Evolutionary conservation across 306 rosid species (phyloP), one percentile per base, ranked within the genome.

Genomic region (Trichosanthes cucumerina): DNA sequence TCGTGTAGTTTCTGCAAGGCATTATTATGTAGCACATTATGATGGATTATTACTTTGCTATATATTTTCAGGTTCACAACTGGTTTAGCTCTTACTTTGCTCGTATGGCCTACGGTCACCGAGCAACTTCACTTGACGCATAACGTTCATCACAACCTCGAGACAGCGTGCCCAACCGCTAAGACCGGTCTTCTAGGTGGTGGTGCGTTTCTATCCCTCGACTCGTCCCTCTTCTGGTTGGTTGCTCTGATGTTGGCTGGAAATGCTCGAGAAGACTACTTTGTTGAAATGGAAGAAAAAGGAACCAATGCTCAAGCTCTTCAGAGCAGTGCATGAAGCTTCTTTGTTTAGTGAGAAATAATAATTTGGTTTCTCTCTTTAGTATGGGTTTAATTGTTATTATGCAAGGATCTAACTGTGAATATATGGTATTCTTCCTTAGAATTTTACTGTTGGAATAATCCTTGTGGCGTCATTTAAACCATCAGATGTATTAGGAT

Each of bases 131-230:
- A 88, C 82, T 66, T 50, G 43, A n/a, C 28, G 7, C 78, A 39
- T 68, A 90, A 87, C 14, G 63, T 81, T n/a, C 87, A 87, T 62
- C 82, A 33, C 33, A 64, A 81, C 56, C 60, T 75, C 1, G 18
- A 75, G 6, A 76, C 91, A 0, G 18, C 33, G 0, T 90, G 92
- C 86, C 96, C 92, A 4, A 88, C 95, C 16, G 91, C 95, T 19
- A 88, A 88, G 69, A 90, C 98, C 1, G 98, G 98, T 70, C 92
- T 94, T 59, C 89, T 94, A 5, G 98, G 98, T 23, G 97, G 96
- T 0, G 98, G 98, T 56, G 98, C 98, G 14, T 90, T 94, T 41
- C 78, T 92, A 52, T 90, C 98, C 63, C 97, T 94, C 19, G 96
- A 90, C 79, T 82, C 98, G 18, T 75, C 93, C 53, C 93, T 94